phyloP scores from a whole-genome alignment of 176 grass and related monocot genomes.

The Oryza punctata region DNA sequence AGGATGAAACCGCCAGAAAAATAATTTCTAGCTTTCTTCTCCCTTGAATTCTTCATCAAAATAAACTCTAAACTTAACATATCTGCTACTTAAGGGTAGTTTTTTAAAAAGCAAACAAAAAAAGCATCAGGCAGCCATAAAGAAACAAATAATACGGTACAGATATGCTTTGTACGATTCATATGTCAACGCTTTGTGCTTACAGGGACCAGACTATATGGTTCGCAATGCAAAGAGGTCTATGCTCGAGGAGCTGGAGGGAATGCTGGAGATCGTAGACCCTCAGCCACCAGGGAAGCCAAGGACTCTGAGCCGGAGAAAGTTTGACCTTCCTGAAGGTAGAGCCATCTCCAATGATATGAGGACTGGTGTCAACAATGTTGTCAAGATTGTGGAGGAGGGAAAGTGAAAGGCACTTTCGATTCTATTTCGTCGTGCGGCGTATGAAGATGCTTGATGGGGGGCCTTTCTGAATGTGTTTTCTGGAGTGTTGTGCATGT shows the following conservation, averaged over 20 bases:
- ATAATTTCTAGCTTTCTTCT: neutral
- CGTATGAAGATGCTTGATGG: neutral
- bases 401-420: constrained; percentile 30
- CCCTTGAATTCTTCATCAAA: neutral
- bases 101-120: neutral
- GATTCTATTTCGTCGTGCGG: neutral
- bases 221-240: constrained; percentile 69
- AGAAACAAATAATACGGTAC: neutral
- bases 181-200: neutral
- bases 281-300: constrained; percentile 53
- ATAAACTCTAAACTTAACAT: neutral
- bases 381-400: constrained; percentile 48
- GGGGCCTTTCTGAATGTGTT: neutral
- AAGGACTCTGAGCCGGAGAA: constrained; percentile 40
- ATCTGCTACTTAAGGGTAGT: neutral
- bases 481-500: neutral
- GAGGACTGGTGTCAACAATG: constrained; percentile 52
- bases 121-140: neutral
- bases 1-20: neutral
- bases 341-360: constrained; percentile 44
- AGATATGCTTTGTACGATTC: neutral
- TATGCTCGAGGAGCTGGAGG: constrained; percentile 77
- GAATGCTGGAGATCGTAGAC: constrained; percentile 68
- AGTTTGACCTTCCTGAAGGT: no score
- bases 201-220: constrained; percentile 74